phyloP scores from a whole-genome alignment of 106 monocot species.

The Dioscorea dumetorum region DNA sequence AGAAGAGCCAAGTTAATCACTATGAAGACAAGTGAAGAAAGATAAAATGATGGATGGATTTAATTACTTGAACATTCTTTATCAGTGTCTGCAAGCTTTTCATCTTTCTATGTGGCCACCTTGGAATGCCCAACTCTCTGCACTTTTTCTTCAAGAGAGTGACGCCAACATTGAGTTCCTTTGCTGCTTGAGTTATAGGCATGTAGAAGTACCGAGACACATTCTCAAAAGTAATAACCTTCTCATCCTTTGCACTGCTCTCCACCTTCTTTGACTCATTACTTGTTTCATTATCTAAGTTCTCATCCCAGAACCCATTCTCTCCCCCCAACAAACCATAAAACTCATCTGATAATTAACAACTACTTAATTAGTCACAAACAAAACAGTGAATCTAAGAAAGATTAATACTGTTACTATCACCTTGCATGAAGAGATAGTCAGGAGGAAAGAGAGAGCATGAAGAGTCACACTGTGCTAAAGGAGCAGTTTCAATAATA shows the following conservation, averaged over 20 bases:
- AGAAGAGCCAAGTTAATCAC: neutral
- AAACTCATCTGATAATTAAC: conserved; percentile 2
- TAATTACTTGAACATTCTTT: conserved; percentile 52
- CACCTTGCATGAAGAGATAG: conserved; percentile 13
- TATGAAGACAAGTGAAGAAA: too few relatives aligned
- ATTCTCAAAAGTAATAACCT: conserved; percentile 43
- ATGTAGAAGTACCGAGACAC: conserved; percentile 65
- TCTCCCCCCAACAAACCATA: conserved; percentile 8
- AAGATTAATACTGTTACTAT: neutral
- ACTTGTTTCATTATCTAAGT: neutral
- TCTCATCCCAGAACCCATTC: conserved; percentile 12
- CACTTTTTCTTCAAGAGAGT: conserved; percentile 79
- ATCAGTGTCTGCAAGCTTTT: conserved; percentile 72
- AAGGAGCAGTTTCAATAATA: conserved; percentile 6
- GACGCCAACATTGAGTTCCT: conserved; percentile 60
- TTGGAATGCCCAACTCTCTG: conserved; percentile 60
- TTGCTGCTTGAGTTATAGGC: conserved; percentile 69
- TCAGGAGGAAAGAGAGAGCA: conserved; percentile 8
- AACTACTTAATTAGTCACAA: too few relatives aligned
- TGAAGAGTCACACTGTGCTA: neutral
- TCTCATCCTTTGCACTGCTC: conserved; percentile 17
- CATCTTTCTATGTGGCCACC: conserved; percentile 86
- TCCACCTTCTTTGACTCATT: conserved; percentile 2
- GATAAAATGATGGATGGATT: neutral
- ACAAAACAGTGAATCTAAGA: neutral